phyloP scores from a whole-genome alignment of 805 yeast genomes.

The Wickerhamiella cacticola region DNA sequence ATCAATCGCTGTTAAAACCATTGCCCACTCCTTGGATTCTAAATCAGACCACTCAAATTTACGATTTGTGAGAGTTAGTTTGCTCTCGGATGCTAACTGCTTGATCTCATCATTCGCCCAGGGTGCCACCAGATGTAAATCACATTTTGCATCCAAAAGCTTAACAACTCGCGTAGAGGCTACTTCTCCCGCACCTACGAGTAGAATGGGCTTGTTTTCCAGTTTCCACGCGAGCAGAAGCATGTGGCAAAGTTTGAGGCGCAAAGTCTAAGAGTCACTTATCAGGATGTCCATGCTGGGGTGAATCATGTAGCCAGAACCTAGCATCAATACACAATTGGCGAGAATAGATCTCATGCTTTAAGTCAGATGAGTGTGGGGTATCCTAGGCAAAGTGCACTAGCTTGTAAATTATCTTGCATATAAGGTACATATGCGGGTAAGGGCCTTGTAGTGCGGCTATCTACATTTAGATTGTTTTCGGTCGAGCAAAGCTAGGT shows the following conservation, averaged over 20 bases:
- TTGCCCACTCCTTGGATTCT: constrained; percentile 36
- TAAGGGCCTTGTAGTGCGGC: no score
- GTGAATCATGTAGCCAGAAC: no score
- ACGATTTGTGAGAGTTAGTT: constrained; percentile 16
- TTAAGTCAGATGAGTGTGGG: background rate
- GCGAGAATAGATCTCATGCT: no score
- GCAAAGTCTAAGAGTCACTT: background rate
- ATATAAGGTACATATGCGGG: background rate
- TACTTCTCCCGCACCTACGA: constrained; percentile 59
- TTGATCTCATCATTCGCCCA: constrained; percentile 36
- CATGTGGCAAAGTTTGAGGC: constrained; percentile 11
- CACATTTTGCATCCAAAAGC: constrained; percentile 56
- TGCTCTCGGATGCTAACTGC: constrained; percentile 26
- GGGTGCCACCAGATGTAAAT: constrained; percentile 51
- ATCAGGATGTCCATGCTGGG: background rate
- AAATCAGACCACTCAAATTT: constrained; percentile 21
- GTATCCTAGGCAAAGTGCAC: no score
- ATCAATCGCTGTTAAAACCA: constrained; percentile 65
- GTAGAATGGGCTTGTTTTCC: constrained; percentile 46
- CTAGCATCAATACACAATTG: no score
- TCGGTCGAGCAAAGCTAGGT: background rate
- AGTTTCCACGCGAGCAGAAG: constrained; percentile 20
- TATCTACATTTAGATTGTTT: no score
- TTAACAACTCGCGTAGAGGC: constrained; percentile 60
- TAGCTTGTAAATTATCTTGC: background rate